Base-by-base conservation (phyloP, 2,329 filamentous ascomycete species). In the Aspergillus phoenicis region DNA sequence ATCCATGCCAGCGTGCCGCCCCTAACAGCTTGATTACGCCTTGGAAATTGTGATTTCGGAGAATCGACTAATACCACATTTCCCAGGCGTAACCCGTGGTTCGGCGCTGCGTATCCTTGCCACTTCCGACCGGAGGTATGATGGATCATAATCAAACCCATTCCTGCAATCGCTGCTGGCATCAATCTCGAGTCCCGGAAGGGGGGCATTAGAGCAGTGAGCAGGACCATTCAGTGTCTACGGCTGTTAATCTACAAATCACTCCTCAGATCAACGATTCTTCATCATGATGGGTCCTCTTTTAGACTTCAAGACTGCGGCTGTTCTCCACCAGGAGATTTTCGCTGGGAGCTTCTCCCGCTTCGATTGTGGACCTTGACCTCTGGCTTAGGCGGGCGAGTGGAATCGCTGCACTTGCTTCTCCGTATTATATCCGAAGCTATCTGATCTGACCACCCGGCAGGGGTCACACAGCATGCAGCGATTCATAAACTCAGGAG, bases 271-370 rank as follows among this genome's bases (percentile, higher is more conserved):
- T 39, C 36, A 52, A 36, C 15, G 7, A 45, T 47, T 58, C 39
- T 59, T 53, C 41, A 30, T 59, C 48, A n/a, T 20, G 30, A 65
- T 65, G 63, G 63, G 62, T 60, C 63, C 62, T 58, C 20, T 36
- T 60, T 64, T 65, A 60, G 62, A 60, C 64, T 64, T 60, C 43
- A 51, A 58, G 53, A 59, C 59, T 56, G 63, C 66, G 62, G 60
- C 61, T 66, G 55, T 70, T 66, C 71, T 70, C 72, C 72, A 74
- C 72, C 61, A 66, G 70, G 63, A 64, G 62, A 65, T 66, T 67
- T 71, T 73, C 71, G 67, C 70, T 62, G 69, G 66, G 70, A 74
- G 71, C 72, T 75, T 75, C 72, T 75, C 70, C 73, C 72, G 71
- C 70, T 73, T 73, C 71, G 67, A 74, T 74, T 70, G 73, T 75